These are phyloP conservation scores for Ensete glaucum DNA, from an alignment of 176 grass and related monocot genomes.

Conservation along the genomic window DNA sequence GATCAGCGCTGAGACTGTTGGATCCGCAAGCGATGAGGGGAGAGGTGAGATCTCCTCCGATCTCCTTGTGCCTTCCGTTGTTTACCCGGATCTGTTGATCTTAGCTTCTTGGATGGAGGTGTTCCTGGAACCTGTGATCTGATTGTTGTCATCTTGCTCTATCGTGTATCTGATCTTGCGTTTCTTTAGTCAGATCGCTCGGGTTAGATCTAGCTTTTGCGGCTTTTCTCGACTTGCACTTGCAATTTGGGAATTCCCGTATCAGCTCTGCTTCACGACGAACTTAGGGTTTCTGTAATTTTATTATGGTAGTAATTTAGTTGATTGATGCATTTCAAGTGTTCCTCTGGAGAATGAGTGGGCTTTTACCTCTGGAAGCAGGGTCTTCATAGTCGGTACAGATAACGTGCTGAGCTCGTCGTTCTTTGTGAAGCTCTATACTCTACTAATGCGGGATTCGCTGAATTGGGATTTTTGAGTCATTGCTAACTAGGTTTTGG, in stretches of 20 bases:
- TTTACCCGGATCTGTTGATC: neutral
- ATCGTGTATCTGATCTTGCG: neutral
- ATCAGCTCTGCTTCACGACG: too few species aligned
- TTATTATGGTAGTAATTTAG: neutral
- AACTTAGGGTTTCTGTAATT: neutral
- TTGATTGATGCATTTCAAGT: neutral
- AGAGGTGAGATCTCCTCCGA: neutral
- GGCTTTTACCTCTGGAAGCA: neutral
- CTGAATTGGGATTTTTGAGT: neutral
- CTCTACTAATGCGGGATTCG: neutral
- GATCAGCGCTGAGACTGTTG: neutral
- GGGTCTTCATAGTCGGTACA: neutral
- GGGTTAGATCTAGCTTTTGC: neutral
- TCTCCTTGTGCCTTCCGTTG: neutral
- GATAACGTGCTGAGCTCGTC: neutral
- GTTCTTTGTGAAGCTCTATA: neutral
- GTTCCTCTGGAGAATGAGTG: neutral
- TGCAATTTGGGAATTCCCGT: neutral
- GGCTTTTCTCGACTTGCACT: neutral
- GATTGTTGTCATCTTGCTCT: neutral
- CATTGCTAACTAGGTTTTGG: neutral
- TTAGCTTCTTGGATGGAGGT: neutral
- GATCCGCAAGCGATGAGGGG: neutral
- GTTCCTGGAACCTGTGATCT: neutral
- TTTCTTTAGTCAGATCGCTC: neutral